Base-by-base conservation (phyloP, 1,284 basidiomycete species). In the Cryptococcus floricola region DNA sequence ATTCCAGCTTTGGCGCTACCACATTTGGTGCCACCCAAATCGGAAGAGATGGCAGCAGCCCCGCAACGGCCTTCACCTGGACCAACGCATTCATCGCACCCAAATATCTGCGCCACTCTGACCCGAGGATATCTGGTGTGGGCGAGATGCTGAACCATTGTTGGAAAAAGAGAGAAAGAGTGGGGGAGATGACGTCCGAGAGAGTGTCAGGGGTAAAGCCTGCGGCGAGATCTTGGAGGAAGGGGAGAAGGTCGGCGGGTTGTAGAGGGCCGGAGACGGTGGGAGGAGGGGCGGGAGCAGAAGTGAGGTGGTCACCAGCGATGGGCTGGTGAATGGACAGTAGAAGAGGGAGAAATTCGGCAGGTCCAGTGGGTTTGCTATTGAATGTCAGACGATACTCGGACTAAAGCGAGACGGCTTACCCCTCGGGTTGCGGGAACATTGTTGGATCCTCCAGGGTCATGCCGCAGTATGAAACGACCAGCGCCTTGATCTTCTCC, bases 401-500 rank as follows among this genome's bases (percentile, higher is more conserved):
- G n/a, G 13, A 37, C 10, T 27, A 16, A 14, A 9, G 37, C 37
- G n/a, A 14, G 38, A 19, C 13, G 7, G 81, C 85, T 34, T 75
- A 89, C 85, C 83, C 83, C 57, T 76, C 60, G 0, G 93, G 91
- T 68, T 93, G 89, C 48, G 91, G 89, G 65, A 99, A 98, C 88
- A 98, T 94, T 45, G 74, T 73, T 0, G 94, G 90, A 59, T 94
- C 92, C 75, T 95, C 91, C 9, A 98, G 79, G 14, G 85, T 88
- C 56, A 98, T 82, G 8, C 94, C 94, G 13, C 87, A 84, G 75
- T 98, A 98, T 52, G 89, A 92, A 59, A 97, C 84, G 53, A 98
- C 76, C 16, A 98, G 80, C 52, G 87, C 83, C 42, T 87, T 85
- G 28, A 90, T 74, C 67, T 87, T 89, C 46, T 91, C 87, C 10